phyloP scores from a whole-genome alignment of 805 yeast genomes.

The Ogataea pilisensis region DNA sequence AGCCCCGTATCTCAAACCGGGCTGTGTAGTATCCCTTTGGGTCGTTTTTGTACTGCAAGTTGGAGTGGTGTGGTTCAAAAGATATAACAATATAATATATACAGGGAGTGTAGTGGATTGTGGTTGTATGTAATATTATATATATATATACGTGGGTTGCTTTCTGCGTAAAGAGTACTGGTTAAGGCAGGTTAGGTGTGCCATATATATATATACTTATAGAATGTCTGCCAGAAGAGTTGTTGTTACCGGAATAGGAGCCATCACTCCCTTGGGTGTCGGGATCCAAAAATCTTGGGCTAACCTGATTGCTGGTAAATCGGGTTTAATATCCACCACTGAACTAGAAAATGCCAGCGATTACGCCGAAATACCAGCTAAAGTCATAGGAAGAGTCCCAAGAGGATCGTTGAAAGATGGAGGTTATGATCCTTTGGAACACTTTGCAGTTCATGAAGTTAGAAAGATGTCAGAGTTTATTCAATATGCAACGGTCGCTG shows the following conservation, averaged over 20 bases:
- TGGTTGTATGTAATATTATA: too few relatives aligned
- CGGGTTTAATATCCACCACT: slow-evolving; percentile 58
- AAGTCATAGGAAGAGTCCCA: slow-evolving; percentile 76
- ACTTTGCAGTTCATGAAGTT: slow-evolving; percentile 43
- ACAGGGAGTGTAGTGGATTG: too few relatives aligned
- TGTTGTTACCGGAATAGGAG: slow-evolving; percentile 89
- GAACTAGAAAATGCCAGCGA: slow-evolving; percentile 39
- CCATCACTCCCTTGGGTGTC: slow-evolving; percentile 81
- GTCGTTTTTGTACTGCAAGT: too few relatives aligned
- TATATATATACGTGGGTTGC: too few relatives aligned
- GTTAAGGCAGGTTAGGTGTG: too few relatives aligned
- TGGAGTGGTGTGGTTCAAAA: too few relatives aligned
- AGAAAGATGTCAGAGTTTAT: slow-evolving; percentile 68
- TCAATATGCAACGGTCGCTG: slow-evolving; percentile 74
- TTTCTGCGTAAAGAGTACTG: too few relatives aligned
- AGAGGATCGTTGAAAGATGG: slow-evolving; percentile 33
- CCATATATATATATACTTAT: too few relatives aligned
- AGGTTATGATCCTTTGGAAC: slow-evolving; percentile 49
- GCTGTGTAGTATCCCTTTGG: slow-evolving; percentile 6
- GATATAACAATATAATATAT: too few relatives aligned
- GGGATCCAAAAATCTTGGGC: slow-evolving; percentile 56
- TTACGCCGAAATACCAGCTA: slow-evolving; percentile 57
- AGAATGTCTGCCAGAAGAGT: slow-evolving; percentile 47
- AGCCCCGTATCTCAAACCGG: background rate
- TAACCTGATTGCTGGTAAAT: slow-evolving; percentile 43